Evolutionary conservation across 2,329 filamentous ascomycete genomes (phyloP), one percentile per base, ranked within the genome.

Genomic region (Orbilia ellipsospora): DNA sequence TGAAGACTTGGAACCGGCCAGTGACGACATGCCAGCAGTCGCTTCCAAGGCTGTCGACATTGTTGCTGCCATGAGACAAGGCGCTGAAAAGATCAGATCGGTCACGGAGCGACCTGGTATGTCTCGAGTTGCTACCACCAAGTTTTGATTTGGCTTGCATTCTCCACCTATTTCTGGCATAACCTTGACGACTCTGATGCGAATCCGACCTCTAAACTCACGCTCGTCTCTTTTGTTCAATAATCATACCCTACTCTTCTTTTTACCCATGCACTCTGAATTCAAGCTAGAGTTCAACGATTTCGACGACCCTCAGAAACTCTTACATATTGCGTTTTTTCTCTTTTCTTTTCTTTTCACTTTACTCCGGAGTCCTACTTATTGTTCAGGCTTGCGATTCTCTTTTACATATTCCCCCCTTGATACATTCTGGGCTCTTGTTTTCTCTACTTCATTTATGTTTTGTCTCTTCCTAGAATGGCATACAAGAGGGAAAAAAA

Each of bases 371-470:
- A 48, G 44, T 48, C 6, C 5, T 48, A 31, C 52, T 42, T 28
- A 36, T 36, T 36, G 31, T 57, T 31, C 23, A 42, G 40, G 26
- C 23, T 59, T 66, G 55, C 45, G 48, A 60, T 62, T 48, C 48
- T 28, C 45, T 40, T 42, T 20, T 40, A 23, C 13, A 44, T 16
- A 18, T 48, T n/a, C n/a, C 18, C 56, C 56, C 70, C 60, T 62
- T 59, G 52, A 48, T 40, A 65, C 59, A 75, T 75, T 75, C 72
- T 75, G 28, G 70, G 63, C 44, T n/a, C 16, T 31, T 56, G 40
- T 57, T 55, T 55, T 28, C 44, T 79, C n/a, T 77, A 79, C 68
- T 66, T 57, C 56, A 61, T 68, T 73, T 56, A 67, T 72, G 60
- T 63, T 72, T 69, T 26, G 52, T 50, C 20, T 56, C 52, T 69